These are phyloP conservation scores for Albatrellus ellisii DNA, from an alignment of 768 basidiomycete genomes.

Conservation along the genomic window DNA sequence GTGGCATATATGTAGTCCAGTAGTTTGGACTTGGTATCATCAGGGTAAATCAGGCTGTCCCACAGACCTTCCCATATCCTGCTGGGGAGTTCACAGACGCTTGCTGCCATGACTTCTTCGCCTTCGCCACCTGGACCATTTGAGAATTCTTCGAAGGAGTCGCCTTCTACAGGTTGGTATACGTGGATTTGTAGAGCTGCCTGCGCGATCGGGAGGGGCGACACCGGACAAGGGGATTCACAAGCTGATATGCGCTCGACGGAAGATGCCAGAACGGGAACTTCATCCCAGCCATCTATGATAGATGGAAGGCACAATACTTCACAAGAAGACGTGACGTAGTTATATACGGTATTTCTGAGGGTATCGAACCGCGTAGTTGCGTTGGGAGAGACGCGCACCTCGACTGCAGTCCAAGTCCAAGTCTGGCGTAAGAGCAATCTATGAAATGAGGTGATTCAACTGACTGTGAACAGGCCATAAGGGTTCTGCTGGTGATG, in stretches of 20 bases:
- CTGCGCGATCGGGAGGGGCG: slow-evolving; percentile 40
- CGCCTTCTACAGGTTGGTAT: slow-evolving; percentile 65
- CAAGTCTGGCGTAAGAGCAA: not conserved
- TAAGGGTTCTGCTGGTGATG: slow-evolving; percentile 16
- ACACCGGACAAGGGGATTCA: slow-evolving; percentile 45
- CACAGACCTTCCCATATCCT: slow-evolving; percentile 81
- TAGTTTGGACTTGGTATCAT: slow-evolving; percentile 75
- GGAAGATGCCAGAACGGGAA: slow-evolving; percentile 54
- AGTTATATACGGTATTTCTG: slow-evolving; percentile 46
- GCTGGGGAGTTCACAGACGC: slow-evolving; percentile 80
- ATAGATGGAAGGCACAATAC: slow-evolving; percentile 58
- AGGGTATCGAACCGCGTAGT: slow-evolving; percentile 70
- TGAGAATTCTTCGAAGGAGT: slow-evolving; percentile 63
- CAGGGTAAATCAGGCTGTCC: slow-evolving; percentile 80
- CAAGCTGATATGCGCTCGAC: slow-evolving; percentile 68
- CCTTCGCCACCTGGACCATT: slow-evolving; percentile 38
- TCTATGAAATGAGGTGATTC: not conserved
- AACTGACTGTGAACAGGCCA: slow-evolving; percentile 60
- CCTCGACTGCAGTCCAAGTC: slow-evolving; percentile 54
- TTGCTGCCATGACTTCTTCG: slow-evolving; percentile 78
- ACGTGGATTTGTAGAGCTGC: slow-evolving; percentile 71
- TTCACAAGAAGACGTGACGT: slow-evolving; percentile 40
- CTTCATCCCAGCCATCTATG: slow-evolving; percentile 69
- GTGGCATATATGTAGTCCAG: slow-evolving; percentile 95
- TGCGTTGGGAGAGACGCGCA: slow-evolving; percentile 54